These are phyloP conservation scores for Hippophae tibetana DNA, from an alignment of 306 rosid genomes.

Conservation along the genomic window DNA sequence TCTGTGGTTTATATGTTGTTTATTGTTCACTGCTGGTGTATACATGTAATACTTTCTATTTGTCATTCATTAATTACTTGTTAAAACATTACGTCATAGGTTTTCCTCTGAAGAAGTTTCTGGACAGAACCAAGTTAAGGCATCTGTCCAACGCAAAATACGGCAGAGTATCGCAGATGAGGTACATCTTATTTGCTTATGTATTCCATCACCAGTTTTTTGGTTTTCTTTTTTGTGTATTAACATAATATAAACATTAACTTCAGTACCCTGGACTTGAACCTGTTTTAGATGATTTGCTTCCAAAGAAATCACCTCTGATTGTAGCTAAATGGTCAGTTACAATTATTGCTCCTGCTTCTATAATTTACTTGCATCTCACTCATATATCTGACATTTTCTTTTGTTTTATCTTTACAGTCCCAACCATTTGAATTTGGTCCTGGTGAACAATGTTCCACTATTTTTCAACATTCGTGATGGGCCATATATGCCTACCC, in stretches of 20 bases:
- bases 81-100: constrained; percentile 24
- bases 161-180: constrained; percentile 96
- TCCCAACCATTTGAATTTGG: constrained; percentile 95
- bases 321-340: constrained; percentile 83
- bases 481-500: constrained; percentile 98
- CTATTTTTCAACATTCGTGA: constrained; percentile 89
- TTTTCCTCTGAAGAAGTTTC: constrained; percentile 89
- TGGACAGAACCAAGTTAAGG: constrained; percentile 98
- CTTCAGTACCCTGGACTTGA: constrained; percentile 94
- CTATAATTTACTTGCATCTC: constrained; percentile 2
- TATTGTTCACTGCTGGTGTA: neutral
- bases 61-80: too few species aligned
- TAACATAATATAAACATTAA: constrained; percentile 1
- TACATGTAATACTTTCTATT: neutral
- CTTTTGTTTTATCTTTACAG: constrained; percentile 32
- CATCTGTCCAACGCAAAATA: constrained; percentile 86
- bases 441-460: constrained; percentile 86
- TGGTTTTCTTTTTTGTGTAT: neutral
- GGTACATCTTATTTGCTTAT: constrained; percentile 31
- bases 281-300: constrained; percentile 84
- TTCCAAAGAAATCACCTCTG: constrained; percentile 90
- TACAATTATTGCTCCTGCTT: constrained; percentile 12
- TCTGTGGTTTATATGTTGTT: neutral
- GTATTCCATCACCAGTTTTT: neutral
- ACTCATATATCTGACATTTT: neutral